Conservation (phyloP, 768 basidiomycete species). For the Tulasnella sp. region DNA sequence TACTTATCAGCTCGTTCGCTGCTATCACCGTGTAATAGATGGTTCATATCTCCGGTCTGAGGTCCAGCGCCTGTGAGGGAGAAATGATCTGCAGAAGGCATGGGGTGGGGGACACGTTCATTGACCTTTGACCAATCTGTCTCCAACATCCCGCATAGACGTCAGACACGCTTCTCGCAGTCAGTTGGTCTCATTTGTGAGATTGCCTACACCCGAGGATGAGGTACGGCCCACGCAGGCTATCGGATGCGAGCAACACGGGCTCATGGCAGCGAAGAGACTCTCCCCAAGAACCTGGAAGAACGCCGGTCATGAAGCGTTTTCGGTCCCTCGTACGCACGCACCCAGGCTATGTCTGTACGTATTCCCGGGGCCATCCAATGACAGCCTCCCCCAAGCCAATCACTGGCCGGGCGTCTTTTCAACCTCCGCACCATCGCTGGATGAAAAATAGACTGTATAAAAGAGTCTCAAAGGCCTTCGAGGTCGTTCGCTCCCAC, state of each 20-base stretch:
- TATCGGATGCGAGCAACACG: not conserved
- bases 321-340: not conserved
- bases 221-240: not conserved
- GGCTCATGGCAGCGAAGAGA: not conserved
- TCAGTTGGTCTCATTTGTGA: not conserved
- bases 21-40: not conserved
- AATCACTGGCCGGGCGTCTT: not conserved
- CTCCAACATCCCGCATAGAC: not conserved
- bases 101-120: not conserved
- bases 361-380: not conserved
- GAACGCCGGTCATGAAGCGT: not conserved
- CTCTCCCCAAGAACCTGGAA: not conserved
- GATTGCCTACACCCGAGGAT: not conserved
- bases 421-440: not conserved
- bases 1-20: not conserved
- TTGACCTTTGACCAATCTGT: not conserved
- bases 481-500: not conserved
- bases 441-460: not conserved
- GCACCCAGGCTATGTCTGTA: not conserved
- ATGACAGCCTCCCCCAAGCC: not conserved
- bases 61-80: not conserved
- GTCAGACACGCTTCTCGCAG: not conserved
- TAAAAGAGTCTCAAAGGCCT: slow-evolving; percentile 9
- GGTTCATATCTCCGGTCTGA: no score
- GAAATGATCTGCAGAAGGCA: not conserved